A percentile compares a stretch with the other conserved stretches of the same genome.
Conservation (phyloP, 805 yeast species). For the Peterozyma xylosa region DNA sequence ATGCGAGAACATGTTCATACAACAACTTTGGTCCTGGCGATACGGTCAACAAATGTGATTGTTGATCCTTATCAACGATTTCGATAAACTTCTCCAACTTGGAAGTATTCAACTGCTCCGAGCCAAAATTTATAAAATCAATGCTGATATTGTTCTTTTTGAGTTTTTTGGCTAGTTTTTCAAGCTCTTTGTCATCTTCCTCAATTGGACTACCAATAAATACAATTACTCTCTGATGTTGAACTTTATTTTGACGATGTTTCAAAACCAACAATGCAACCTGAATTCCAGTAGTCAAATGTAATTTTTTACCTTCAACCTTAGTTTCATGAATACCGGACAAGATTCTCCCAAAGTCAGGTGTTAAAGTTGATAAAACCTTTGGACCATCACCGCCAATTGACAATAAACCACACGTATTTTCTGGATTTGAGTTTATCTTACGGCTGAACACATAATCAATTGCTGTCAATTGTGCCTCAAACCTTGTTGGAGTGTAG, state of each 20-base stretch:
- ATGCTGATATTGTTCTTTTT: constrained; percentile 89
- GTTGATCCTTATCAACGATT: constrained; percentile 67
- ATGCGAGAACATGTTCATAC: constrained; percentile 72
- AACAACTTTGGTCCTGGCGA: constrained; percentile 84
- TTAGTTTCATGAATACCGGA: constrained; percentile 76
- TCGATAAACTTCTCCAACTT: constrained; percentile 75
- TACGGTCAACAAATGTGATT: constrained; percentile 75
- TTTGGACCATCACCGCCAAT: constrained; percentile 82
- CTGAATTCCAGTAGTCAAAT: constrained; percentile 79
- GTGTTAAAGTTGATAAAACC: constrained; percentile 83
- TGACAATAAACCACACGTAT: constrained; percentile 84
- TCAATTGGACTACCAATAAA: constrained; percentile 84
- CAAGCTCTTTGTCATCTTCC: constrained; percentile 64
- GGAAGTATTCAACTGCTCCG: constrained; percentile 66
- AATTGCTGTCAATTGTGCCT: constrained; percentile 87
- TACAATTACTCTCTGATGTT: constrained; percentile 80
- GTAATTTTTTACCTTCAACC: constrained; percentile 54
- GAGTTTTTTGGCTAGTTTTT: constrained; percentile 81
- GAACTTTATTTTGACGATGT: constrained; percentile 92
- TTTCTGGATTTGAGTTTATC: constrained; percentile 86
- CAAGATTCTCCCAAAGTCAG: constrained; percentile 79
- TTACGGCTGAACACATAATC: constrained; percentile 82
- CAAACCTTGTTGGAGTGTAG: constrained; percentile 78
- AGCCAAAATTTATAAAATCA: constrained; percentile 90
- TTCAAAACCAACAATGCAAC: constrained; percentile 91